These are phyloP conservation scores for Juglanconis juglandina DNA, from an alignment of 2,329 filamentous ascomycete species.

Conservation along the genomic window DNA sequence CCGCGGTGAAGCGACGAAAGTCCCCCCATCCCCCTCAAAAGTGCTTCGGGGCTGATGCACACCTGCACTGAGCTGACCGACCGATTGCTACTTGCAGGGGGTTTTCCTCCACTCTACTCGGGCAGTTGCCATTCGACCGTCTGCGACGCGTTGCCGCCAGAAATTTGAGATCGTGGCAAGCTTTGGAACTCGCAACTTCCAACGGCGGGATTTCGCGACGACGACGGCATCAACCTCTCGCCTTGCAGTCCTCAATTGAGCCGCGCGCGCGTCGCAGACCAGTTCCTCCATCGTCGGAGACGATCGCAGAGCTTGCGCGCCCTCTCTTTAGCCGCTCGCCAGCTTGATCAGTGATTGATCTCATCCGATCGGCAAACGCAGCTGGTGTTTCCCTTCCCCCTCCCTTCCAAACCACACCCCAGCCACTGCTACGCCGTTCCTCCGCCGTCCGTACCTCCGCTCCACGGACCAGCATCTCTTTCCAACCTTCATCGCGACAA, in stretches of 20 bases:
- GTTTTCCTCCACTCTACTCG: neutral
- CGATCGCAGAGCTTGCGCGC: constrained; percentile 9
- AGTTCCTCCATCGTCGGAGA: neutral
- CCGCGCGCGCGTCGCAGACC: constrained; percentile 6
- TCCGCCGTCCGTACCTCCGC: neutral
- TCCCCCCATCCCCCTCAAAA: neutral
- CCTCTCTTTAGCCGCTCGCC: neutral
- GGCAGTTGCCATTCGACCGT: neutral
- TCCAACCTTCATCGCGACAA: neutral
- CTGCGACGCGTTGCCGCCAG: neutral
- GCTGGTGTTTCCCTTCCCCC: neutral
- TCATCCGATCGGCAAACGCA: constrained; percentile 1
- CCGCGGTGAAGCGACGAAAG: neutral
- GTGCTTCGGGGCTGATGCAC: neutral
- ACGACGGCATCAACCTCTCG: neutral
- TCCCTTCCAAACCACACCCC: constrained; percentile 3
- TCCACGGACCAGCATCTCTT: too few species aligned
- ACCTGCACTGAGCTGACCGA: neutral
- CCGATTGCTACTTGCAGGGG: neutral
- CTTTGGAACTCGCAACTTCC: neutral
- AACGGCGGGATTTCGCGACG: neutral
- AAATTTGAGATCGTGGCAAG: neutral
- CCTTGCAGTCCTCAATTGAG: constrained; percentile 14
- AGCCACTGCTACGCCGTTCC: constrained; percentile 5
- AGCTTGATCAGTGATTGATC: constrained; percentile 5